Base-by-base conservation (phyloP, 2,329 filamentous ascomycete genomes). In the Blumeriella jaapii region DNA sequence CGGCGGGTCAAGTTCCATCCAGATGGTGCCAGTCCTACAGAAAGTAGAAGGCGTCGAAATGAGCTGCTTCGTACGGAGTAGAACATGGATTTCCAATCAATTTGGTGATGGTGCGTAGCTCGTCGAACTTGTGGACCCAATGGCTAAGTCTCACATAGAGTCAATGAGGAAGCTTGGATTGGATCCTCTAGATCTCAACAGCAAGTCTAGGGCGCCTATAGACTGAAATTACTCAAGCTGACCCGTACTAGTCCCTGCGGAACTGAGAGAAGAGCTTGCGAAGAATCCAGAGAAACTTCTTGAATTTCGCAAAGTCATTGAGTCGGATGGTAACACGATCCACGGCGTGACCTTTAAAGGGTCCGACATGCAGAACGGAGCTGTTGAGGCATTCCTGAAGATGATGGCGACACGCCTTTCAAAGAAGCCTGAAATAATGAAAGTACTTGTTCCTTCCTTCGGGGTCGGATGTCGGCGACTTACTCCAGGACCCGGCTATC, bases 1-100 rank as follows among this genome's bases (percentile, higher is more conserved):
- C n/a, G 65, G 64, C 36, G 68, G 68, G 9, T 65, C 64, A 13
- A 68, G 64, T 42, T 61, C 60, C 1, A 69, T 70, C 40, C 68
- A 71, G 40, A 70, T 71, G 35, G 58, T 71, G 6, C 67, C 68
- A 1, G 52, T 46, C 5, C 53, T 72, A 24, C 65, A 68, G 44
- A 62, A 62, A 40, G 55, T 64, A 25, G 53, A 61, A 32, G 64
- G 62, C 3, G 42, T 56, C 3, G 46, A 58, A 7, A 47, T 69
- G 17, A 61, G 56, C 4, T 63, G 62, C 35, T 70, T 68, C 41
- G 60, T 68, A 30, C 59, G 66, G 34, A 65, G 60, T 24, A 62
- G 61, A 32, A 68, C 63, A 4, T 71, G 65, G 67, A 66, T 70
- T 31, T 59, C 62, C 6, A 60, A 60, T 11, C 54, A 59, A 0